Evolutionary conservation across 2,329 filamentous ascomycete genomes (phyloP).

Genomic region (Thelonectria blattea): DNA sequence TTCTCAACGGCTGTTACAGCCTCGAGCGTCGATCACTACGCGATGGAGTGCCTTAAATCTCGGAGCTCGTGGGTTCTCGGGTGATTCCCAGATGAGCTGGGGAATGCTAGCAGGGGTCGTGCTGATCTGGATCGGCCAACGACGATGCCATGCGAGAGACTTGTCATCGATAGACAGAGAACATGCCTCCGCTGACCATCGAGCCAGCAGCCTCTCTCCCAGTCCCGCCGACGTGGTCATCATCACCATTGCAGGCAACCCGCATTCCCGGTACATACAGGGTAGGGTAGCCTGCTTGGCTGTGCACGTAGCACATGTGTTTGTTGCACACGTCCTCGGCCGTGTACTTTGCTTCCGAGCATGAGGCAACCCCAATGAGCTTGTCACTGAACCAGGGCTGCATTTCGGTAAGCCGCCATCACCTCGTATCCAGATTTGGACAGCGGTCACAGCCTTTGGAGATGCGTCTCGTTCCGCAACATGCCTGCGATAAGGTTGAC

Average conservation of each 20-base stretch:
- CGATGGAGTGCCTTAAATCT: slow-evolving; percentile 32
- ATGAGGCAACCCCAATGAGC: slow-evolving; percentile 1
- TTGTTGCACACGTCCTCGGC: neutral
- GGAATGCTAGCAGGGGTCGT: slow-evolving; percentile 35
- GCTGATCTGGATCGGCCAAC: slow-evolving; percentile 38
- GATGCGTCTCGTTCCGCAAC: neutral
- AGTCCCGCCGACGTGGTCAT: neutral
- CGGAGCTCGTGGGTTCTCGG: slow-evolving; percentile 35
- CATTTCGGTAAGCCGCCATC: slow-evolving; percentile 19
- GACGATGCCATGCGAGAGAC: slow-evolving; percentile 13
- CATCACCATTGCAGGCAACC: neutral
- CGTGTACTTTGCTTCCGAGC: neutral
- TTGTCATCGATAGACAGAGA: slow-evolving; percentile 13
- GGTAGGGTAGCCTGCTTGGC: slow-evolving; percentile 10
- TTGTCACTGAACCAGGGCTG: slow-evolving; percentile 1
- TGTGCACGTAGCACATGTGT: neutral
- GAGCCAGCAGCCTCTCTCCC: neutral
- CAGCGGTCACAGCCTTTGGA: neutral
- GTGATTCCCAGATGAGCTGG: slow-evolving; percentile 36
- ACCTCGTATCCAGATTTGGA: slow-evolving; percentile 29
- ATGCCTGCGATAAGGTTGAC: neutral
- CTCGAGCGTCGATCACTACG: slow-evolving; percentile 32
- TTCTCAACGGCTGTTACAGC: slow-evolving; percentile 24
- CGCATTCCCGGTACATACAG: neutral
- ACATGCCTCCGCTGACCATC: slow-evolving; percentile 29